Base-by-base conservation (phyloP, 768 basidiomycete species). In the Mrakia hoshinonis region DNA sequence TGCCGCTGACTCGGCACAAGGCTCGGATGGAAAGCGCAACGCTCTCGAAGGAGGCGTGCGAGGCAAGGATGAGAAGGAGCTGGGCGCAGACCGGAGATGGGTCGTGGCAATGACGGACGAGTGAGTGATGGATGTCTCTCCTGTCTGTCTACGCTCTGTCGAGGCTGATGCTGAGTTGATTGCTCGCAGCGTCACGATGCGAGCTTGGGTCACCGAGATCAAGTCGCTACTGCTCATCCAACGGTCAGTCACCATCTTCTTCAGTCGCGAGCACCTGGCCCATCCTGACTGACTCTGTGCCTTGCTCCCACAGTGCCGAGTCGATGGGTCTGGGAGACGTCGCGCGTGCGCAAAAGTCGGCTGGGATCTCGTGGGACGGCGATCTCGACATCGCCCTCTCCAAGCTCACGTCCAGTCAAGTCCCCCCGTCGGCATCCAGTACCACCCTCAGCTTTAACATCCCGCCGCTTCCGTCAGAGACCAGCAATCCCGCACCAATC, bases 341-440 rank as follows among this genome's bases (percentile, higher is more conserved):
- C 7, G 58, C 58, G n/a, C 58, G 58, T n/a, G 58, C 31, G 58
- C 58, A 61, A 15, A 61, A 61, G 58, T 22, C 34, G 15, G 34
- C 58, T 9, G 58, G 58, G 10, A 22, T 61, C 20, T 22, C 34
- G 18, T 61, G 31, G 31, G 58, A 61, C 6, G 58, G 58, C n/a
- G 58, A 61, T n/a, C 58, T 61, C 36, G 58, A 61, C 31, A 61
- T 61, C 34, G 58, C 58, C n/a, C 58, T 61, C 34, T 31, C 58
- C 34, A 61, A 61, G 34, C 58, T 61, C 54, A 31, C 54, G 15
- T 61, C 58, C 12, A 61, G 58, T 38, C 58, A 36, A n/a, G 31
- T 38, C 20, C 20, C 49, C 6, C 9, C 58, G 34, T 34, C 58
- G 36, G 22, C 58, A 38, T 31, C 58, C 12, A 61, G 34, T 31